These are phyloP conservation scores for Lanmaoa pseudosensibilis DNA, from an alignment of 768 basidiomycete species.

Conservation along the genomic window DNA sequence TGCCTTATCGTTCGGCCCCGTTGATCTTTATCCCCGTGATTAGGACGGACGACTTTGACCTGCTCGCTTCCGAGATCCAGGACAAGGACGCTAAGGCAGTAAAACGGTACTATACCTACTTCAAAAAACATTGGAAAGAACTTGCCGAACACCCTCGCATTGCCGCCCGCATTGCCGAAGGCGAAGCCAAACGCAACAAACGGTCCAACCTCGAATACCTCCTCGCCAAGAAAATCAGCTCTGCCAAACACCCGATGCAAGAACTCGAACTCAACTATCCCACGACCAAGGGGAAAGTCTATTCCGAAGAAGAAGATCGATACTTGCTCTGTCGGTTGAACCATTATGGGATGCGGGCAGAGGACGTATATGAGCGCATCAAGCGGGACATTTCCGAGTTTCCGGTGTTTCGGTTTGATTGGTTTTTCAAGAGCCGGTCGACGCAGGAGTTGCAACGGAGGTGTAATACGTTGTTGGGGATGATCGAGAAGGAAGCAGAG, in stretches of 20 bases:
- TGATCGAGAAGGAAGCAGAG: conserved; percentile 91
- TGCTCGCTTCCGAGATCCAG: conserved; percentile 80
- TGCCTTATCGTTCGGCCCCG: not conserved
- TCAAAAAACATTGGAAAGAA: conserved; percentile 88
- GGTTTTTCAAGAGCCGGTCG: conserved; percentile 95
- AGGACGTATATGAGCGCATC: conserved; percentile 92
- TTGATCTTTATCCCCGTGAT: not conserved
- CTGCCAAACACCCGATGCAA: conserved; percentile 90
- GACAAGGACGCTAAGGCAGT: conserved; percentile 83
- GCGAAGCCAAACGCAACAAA: conserved; percentile 87
- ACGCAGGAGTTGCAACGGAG: conserved; percentile 85
- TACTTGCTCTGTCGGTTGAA: conserved; percentile 89
- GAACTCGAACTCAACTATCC: conserved; percentile 95
- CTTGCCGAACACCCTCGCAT: conserved; percentile 72
- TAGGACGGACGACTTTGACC: conserved; percentile 63
- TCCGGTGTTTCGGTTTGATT: conserved; percentile 95
- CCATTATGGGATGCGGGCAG: conserved; percentile 85
- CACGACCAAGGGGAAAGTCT: conserved; percentile 94
- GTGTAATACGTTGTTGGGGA: conserved; percentile 81
- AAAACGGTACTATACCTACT: conserved; percentile 73
- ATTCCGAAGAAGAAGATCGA: conserved; percentile 94
- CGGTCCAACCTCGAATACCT: conserved; percentile 78
- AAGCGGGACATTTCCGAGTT: conserved; percentile 97
- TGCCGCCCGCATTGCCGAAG: conserved; percentile 80
- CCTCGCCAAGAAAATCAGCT: conserved; percentile 78